These are phyloP conservation scores for Macrolepiota fuliginosa DNA, from an alignment of 768 basidiomycete species.

Conservation along the genomic window DNA sequence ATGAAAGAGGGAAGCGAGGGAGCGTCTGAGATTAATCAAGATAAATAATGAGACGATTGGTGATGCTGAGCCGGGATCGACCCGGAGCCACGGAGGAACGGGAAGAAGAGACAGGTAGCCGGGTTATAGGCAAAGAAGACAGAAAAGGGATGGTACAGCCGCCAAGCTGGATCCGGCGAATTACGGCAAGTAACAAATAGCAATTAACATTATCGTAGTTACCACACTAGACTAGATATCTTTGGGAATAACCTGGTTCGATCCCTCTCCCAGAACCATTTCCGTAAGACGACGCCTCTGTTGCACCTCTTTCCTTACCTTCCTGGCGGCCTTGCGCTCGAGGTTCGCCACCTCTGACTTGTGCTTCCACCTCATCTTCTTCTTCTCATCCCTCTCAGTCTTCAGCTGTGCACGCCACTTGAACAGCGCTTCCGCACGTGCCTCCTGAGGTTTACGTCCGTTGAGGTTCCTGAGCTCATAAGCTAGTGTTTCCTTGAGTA, in stretches of 20 bases:
- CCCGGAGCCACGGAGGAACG: not conserved
- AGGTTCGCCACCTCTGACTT: conserved; percentile 46
- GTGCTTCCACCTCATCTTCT: conserved; percentile 57
- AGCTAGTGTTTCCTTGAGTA: conserved; percentile 52
- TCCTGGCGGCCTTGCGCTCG: conserved; percentile 54
- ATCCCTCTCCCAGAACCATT: conserved; percentile 48
- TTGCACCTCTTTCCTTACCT: conserved; percentile 49
- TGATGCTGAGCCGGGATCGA: not conserved
- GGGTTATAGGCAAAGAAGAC: not conserved
- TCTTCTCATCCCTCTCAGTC: conserved; percentile 55
- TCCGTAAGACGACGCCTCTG: conserved; percentile 55
- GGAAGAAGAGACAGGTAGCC: not conserved
- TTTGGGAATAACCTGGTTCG: conserved; percentile 60
- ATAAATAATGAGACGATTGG: not conserved
- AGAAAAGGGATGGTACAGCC: not conserved
- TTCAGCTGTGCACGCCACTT: conserved; percentile 65
- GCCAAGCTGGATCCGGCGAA: not conserved
- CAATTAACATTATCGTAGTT: not conserved
- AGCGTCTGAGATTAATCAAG: not conserved
- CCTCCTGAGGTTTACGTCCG: conserved; percentile 60
- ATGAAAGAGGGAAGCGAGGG: not conserved
- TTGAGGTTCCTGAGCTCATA: conserved; percentile 54
- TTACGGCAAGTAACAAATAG: not conserved
- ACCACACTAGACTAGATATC: conserved; percentile 15
- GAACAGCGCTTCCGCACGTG: conserved; percentile 71